Evolutionary conservation across 1,284 basidiomycete genomes (phyloP), one percentile per base, ranked within the genome.

Genomic region (Malassezia cuniculi): DNA sequence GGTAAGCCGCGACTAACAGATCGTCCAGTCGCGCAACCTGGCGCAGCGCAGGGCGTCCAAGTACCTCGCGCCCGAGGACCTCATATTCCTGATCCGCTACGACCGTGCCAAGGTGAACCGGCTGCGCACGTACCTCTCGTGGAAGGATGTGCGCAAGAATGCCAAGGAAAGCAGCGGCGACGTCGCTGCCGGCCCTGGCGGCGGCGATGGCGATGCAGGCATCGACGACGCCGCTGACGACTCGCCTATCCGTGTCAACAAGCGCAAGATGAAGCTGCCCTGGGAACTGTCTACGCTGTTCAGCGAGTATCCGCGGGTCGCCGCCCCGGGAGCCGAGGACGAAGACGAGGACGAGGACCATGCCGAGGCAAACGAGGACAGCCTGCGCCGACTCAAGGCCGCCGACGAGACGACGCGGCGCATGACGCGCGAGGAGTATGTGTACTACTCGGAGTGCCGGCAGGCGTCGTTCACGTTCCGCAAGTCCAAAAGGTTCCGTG

Each of bases 381-480:
- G 82, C 27, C 80, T 89, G 51, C 79, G 82, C 59, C 76, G 89
- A 9, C 39, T 72, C 85, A 40, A 82, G 28, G 62, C 85, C 78
- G 86, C 86, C 4, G 89, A 95, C 66, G 85, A 93, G 55, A 82
- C 85, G 5, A 95, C 90, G 0, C 76, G 85, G 35, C 77, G 85
- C 68, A 95, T 95, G 90, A 93, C 86, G 0, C 75, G 84, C 50
- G 87, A 94, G 62, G 86, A 95, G 60, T 95, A 95, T 65, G 83
- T 89, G 48, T 86, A 93, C 63, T 97, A 95, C 66, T 87, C 87
- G 2, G 87, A 94, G 61, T 94, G 89, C 71, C 77, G 90, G 37
- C 87, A 94, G 69, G 90, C 90, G 0, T 86, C 85, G 8, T 97
- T 95, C 69, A 93, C 89, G 0, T 94, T 90, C 68, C 79, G 86